A percentile compares a stretch with the other conserved stretches of the same genome.
These are phyloP conservation scores for Solanum infundibuliforme DNA, from an alignment of 257 asterid genomes.

Conservation along the genomic window DNA sequence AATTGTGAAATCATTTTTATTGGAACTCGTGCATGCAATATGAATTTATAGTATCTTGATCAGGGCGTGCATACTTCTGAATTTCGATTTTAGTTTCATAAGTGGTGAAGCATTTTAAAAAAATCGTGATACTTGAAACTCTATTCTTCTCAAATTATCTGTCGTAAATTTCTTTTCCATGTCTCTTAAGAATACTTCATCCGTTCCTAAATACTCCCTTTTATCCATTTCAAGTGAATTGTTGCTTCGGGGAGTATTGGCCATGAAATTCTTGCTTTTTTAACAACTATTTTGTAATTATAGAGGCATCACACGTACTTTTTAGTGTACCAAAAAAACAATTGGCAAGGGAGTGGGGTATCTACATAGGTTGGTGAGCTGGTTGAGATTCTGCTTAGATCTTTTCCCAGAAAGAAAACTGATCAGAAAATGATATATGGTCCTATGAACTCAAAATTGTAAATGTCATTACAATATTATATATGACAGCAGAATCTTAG, in stretches of 20 bases:
- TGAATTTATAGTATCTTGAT: background rate
- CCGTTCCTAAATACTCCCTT: background rate
- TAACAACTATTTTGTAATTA: background rate
- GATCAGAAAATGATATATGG: background rate
- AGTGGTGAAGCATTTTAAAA: background rate
- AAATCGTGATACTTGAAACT: background rate
- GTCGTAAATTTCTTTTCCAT: background rate
- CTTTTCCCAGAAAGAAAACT: background rate
- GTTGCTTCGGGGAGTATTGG: background rate
- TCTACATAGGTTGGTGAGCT: background rate
- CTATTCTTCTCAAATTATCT: background rate
- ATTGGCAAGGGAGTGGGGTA: background rate
- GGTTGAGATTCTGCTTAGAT: background rate
- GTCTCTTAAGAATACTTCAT: background rate
- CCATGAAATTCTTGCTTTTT: background rate
- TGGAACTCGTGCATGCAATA: background rate
- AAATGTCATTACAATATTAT: background rate
- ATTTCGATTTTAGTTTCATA: background rate
- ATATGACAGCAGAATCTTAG: background rate
- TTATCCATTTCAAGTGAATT: background rate
- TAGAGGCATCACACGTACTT: background rate
- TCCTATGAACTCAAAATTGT: background rate
- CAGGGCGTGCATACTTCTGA: background rate
- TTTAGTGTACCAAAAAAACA: background rate
- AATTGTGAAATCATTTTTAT: background rate